phyloP scores from a whole-genome alignment of 1,139 yeast genomes.

The Kodamaea ohmeri region DNA sequence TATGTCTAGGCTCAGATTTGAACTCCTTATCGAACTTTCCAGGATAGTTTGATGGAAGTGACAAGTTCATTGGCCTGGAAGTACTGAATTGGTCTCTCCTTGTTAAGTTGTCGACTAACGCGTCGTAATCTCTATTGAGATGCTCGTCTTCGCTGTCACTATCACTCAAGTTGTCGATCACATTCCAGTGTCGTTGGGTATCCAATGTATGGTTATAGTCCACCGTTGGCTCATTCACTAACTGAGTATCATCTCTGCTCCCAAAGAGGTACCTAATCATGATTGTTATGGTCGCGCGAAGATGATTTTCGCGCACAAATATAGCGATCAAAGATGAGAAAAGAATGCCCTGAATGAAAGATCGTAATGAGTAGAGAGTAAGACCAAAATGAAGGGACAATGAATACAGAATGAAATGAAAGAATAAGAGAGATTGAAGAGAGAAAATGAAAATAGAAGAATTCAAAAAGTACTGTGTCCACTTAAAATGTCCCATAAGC shows the following conservation, averaged over 20 bases:
- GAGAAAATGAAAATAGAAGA: too few relatives aligned
- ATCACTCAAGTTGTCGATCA: constrained; percentile 5
- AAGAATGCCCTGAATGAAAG: too few relatives aligned
- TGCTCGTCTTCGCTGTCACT: constrained; percentile 19
- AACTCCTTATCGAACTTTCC: constrained; percentile 20
- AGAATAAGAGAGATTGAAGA: too few relatives aligned
- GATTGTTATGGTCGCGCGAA: too few relatives aligned
- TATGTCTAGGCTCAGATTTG: too few relatives aligned
- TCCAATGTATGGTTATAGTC: constrained; percentile 34
- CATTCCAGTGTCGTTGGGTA: constrained; percentile 9
- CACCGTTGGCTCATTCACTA: constrained; percentile 38
- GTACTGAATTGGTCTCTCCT: constrained; percentile 9
- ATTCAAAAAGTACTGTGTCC: too few relatives aligned
- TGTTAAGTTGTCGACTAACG: constrained; percentile 13
- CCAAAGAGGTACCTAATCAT: constrained; percentile 17
- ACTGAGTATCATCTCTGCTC: constrained; percentile 19
- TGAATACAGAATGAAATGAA: too few relatives aligned
- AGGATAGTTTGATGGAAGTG: constrained; percentile 22
- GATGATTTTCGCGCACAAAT: not conserved
- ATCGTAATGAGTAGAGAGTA: too few relatives aligned
- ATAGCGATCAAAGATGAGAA: not conserved
- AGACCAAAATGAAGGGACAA: too few relatives aligned
- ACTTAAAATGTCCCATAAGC: too few relatives aligned
- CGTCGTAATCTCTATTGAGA: constrained; percentile 13
- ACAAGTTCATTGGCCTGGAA: constrained; percentile 7